Conservation (phyloP, 2,329 filamentous ascomycete genomes). For the Daldinia sp. region DNA sequence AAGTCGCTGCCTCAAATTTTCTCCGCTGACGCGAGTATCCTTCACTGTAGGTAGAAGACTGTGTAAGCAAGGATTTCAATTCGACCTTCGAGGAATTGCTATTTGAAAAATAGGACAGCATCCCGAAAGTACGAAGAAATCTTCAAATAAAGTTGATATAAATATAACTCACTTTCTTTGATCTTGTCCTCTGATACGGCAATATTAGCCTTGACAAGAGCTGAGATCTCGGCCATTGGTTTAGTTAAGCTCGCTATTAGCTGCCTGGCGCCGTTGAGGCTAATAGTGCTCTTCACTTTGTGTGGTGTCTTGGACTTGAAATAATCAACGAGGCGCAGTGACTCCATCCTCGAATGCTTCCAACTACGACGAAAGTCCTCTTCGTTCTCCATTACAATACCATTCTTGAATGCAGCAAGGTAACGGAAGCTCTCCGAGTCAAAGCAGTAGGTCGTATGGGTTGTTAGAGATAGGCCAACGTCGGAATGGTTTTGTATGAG, state of each 20-base stretch:
- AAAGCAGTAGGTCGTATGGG: constrained; percentile 50
- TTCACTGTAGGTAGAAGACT: background rate
- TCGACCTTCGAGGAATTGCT: too few relatives aligned
- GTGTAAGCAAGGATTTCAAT: background rate
- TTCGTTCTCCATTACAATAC: constrained; percentile 26
- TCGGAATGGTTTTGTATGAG: constrained; percentile 45
- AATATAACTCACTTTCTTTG: background rate
- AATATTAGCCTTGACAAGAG: background rate
- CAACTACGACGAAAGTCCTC: constrained; percentile 43
- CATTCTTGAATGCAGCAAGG: constrained; percentile 49
- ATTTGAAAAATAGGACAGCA: background rate
- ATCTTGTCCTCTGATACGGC: background rate
- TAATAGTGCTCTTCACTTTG: constrained; percentile 49
- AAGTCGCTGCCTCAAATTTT: constrained; percentile 37
- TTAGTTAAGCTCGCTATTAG: constrained; percentile 49
- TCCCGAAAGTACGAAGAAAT: too few relatives aligned
- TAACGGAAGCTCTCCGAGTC: constrained; percentile 56
- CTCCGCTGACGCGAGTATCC: background rate
- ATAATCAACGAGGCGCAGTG: constrained; percentile 45
- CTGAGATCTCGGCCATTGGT: constrained; percentile 48
- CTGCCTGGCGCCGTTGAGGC: constrained; percentile 49
- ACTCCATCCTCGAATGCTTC: constrained; percentile 48
- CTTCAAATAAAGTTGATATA: too few relatives aligned
- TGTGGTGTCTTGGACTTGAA: constrained; percentile 46
- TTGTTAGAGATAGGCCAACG: constrained; percentile 44